Evolutionary conservation across 352 stramenopile species (phyloP), one percentile per base, ranked within the genome.

Genomic region (Phytopythium helicoides): DNA sequence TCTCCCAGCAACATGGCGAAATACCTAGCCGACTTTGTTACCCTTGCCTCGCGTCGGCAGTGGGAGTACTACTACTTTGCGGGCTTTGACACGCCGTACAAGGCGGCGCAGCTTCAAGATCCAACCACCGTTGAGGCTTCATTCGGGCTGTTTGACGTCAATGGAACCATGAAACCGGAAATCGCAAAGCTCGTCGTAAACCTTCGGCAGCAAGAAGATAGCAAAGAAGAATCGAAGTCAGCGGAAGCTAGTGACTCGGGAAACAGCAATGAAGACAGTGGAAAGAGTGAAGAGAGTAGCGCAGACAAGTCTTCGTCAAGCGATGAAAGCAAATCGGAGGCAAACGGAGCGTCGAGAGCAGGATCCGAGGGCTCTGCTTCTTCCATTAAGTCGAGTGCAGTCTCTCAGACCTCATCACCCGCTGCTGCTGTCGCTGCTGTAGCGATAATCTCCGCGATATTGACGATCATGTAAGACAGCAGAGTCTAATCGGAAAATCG

Each of bases 21-120:
- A 31, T 92, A 86, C 54, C 68, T 92, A n/a, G 52, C 66, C n/a
- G 63, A 87, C 36, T 89, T 92, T 36, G 58, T 68, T 37, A 19
- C 59, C 4, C 66, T 83, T 34, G 81, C 79, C 1, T 40, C 51
- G 25, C 19, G 56, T 34, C 40, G 65, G 14, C 14, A 54, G 2
- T 76, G 79, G 68, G 61, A 68, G 26, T 87, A 79, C 62, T 90
- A 80, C 62, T 90, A 87, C 64, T 90, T 88, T 54, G 68, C 68
- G 35, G 74, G 64, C 16, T 88, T 87, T 23, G 80, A 90, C 26
- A 68, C 81, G 52, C 47, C 65, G 37, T 90, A 78, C 76, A 87
- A 87, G 64, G 51, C 68, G 2, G 40, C 21, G 8, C 48, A 79
- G 23, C 54, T 72, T 18, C 54, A 61, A 16, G 58, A 49, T 31